phyloP scores from a whole-genome alignment of 192 early-diverging fungal species.

The Glomus cerebriforme region DNA sequence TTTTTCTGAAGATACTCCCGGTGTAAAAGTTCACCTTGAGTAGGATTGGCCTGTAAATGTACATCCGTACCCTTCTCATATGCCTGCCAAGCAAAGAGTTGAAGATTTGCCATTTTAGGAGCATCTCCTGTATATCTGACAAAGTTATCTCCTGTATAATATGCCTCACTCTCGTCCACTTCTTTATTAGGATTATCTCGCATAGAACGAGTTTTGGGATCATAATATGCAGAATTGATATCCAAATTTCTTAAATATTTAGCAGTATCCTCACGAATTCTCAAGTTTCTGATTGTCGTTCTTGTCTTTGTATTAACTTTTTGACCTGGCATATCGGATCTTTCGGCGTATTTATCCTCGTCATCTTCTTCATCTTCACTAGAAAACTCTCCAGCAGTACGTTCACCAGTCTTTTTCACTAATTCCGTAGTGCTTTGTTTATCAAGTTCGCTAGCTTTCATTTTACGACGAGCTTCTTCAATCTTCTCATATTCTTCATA shows the following conservation, averaged over 20 bases:
- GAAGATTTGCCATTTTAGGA: constrained; percentile 75
- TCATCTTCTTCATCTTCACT: constrained; percentile 81
- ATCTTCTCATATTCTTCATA: constrained; percentile 91
- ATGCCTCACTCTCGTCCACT: constrained; percentile 50
- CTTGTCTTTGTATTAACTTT: constrained; percentile 86
- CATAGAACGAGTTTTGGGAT: constrained; percentile 99
- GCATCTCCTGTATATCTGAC: constrained; percentile 86
- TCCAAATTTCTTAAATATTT: constrained; percentile 98
- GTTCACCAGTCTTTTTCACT: constrained; percentile 53
- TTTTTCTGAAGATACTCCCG: constrained; percentile 84
- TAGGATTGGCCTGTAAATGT: constrained; percentile 94
- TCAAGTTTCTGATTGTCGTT: constrained; percentile 93
- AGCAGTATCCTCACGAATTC: constrained; percentile 98
- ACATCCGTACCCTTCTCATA: constrained; percentile 79
- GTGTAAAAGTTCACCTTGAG: constrained; percentile 90
- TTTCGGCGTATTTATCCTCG: constrained; percentile 90
- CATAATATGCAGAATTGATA: constrained; percentile 93
- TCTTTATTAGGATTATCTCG: constrained; percentile 90
- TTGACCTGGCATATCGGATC: constrained; percentile 82
- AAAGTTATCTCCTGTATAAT: constrained; percentile 92
- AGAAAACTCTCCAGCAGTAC: constrained; percentile 47
- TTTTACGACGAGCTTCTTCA: constrained; percentile 82
- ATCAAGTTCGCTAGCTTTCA: constrained; percentile 77
- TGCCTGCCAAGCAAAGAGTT: constrained; percentile 95
- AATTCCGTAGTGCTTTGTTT: constrained; percentile 58